Base-by-base conservation (phyloP, 2,329 filamentous ascomycete species). In the Monosporascus sp. region DNA sequence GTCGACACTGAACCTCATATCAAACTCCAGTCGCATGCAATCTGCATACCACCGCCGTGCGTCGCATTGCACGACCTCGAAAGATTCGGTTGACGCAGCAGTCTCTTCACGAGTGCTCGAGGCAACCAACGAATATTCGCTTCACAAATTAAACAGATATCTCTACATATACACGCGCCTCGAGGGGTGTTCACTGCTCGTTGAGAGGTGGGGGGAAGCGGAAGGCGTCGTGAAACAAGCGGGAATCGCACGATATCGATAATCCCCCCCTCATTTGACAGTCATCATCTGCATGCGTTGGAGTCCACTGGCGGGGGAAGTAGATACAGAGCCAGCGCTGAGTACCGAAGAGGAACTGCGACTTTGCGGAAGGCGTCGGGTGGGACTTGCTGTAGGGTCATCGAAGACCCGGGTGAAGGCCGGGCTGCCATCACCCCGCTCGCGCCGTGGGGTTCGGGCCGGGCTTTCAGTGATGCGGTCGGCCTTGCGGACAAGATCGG, bases 381-480 rank as follows among this genome's bases (percentile, higher is more conserved):
- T 74, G 4, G 82, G 79, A 54, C 77, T 84, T 14, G 78, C 74
- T 39, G 76, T 75, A 1, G 83, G 82, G 45, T 86, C 82, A 9
- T 83, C 81, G 60, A 87, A 87, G 38, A 87, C 82, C 24, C 81
- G 74, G 3, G 82, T 87, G 57, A 87, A 87, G 1, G 84, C 83
- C n/a, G 84, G 84, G 61, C 82, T 86, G 3, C 80, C 83, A 50
- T 84, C 80, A 41, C 72, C 65, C 46, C 77, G 73, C 18, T 75
- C 73, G 25, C 74, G 73, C 41, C 70, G 72, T 3, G 78, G 76
- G 1, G 79, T 83, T 27, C 74, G 69, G 8, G 73, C 74, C 2
- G 82, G 82, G 61, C 79, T 85, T 55, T 78, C 75, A 0, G 79
- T 79, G 49, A 82, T 73, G 27, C 81, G 75, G 60, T 87, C 83